Evolutionary conservation across 163 green algal genomes (phyloP), one percentile per base, ranked within the genome.

Genomic region (Scenedesmus sp.): DNA sequence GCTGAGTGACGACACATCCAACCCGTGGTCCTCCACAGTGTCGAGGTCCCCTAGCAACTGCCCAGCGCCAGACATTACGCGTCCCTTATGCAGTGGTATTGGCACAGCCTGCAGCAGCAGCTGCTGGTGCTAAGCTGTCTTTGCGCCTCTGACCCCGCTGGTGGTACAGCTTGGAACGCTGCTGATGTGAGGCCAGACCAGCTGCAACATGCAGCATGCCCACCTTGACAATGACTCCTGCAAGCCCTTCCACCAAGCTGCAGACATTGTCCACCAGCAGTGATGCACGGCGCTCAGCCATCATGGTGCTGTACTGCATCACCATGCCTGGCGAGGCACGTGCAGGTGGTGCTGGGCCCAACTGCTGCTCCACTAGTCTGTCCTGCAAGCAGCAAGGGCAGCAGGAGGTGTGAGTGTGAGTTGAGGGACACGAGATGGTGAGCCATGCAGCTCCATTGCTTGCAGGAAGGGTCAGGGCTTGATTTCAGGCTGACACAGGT

Each of bases 181-280:
- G 82, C 49, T 53, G 53, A 13, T 87, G n/a, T 80, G 26, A 88
- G 18, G 26, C 26, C 30, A 49, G 5, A 40, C 53, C 35, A 13
- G 82, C 82, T 37, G 82, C 46, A 42, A 33, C 35, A 10, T 65
- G 33, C 51, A 46, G 82, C 20, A 24, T 33, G 42, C 85, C 20
- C 56, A 93, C 92, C 92, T 94, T 94, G 46, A 94, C 93, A 3
- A 68, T 15, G 1, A 90, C 30, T 35, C 89, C 61, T 42, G 93
- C 90, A 5, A 83, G 26, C 0, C 24, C 84, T 59, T 95, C 93
- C 35, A 95, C 22, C 35, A 91, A 26, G n/a, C 33, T 61, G 81
- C 88, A 90, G 46, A 83, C 73, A 61, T 81, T 83, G 84, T 95
- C 93, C 33, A 94, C 83, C 13, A 90, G 16, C 80, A 94, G 81